A percentile compares a stretch with the other conserved stretches of the same genome.
Evolutionary conservation across 805 yeast genomes (phyloP).

Genomic region (Ogataea philodendri): DNA sequence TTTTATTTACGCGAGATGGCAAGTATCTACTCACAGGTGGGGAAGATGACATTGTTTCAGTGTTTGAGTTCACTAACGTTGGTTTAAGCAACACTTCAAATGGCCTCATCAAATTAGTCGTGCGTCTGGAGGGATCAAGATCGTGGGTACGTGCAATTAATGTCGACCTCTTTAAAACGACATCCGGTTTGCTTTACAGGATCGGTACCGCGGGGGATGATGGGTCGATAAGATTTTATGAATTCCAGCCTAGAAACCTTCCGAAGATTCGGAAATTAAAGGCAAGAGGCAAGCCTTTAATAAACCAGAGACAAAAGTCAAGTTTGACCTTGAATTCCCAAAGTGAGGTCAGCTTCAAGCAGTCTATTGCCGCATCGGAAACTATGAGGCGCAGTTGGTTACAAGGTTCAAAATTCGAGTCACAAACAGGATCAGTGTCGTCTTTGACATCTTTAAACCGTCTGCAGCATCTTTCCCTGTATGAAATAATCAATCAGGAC

Average conservation of each 20-base stretch:
- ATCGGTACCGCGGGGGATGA: conserved; percentile 58
- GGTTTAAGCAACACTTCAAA: conserved; percentile 8
- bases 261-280: conserved; percentile 33
- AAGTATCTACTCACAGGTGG: conserved; percentile 51
- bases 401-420: conserved; percentile 11
- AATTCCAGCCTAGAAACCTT: conserved; percentile 47
- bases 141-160: conserved; percentile 50
- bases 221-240: conserved; percentile 51
- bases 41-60: conserved; percentile 49
- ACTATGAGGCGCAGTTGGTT: conserved; percentile 17
- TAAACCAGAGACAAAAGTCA: conserved; percentile 16
- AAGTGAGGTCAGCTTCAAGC: conserved; percentile 11
- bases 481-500: conserved; percentile 30
- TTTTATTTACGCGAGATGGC: conserved; percentile 48
- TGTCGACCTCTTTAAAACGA: conserved; percentile 40
- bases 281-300: conserved; percentile 9
- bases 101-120: conserved; percentile 28
- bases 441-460: conserved; percentile 30
- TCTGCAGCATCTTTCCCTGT: conserved; percentile 24
- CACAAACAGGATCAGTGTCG: conserved; percentile 29
- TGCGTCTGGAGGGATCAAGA: conserved; percentile 44
- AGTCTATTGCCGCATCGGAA: conserved; percentile 11
- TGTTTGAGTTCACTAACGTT: conserved; percentile 37
- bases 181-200: conserved; percentile 39
- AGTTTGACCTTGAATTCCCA: conserved; percentile 16